Base-by-base conservation (phyloP, 495 filamentous ascomycete species). In the Pyrenula massariospora region DNA sequence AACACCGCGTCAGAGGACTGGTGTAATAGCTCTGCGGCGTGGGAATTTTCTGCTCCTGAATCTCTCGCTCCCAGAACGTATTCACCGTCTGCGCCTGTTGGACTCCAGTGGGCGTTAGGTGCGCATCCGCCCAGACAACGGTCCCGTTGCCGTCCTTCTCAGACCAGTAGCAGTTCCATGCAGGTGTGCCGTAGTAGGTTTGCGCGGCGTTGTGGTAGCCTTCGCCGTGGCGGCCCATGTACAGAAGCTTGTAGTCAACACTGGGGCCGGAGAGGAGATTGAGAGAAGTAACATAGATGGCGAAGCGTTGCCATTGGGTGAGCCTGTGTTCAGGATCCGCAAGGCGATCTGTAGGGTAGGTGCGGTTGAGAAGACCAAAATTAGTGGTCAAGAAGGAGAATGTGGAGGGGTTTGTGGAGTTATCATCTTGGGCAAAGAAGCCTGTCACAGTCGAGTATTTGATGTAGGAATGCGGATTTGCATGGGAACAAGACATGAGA, bases 141-240 rank as follows among this genome's bases (percentile, higher is more conserved):
- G 77, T 84, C 25, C 66, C 73, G 65, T 93, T 88, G 57, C 87
- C 87, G 54, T 84, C 72, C 1, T 84, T 74, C 50, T 78, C 72
- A 50, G 85, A 80, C 82, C 85, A 92, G 71, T 89, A 83, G 68
- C 85, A 88, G 64, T 87, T 79, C 85, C 86, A 88, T 15, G 79
- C 79, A 2, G 74, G 73, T 0, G 80, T 85, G 21, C 86, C 86
- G 58, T 85, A 89, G 60, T 73, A 86, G 2, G 66, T 65, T 62
- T 88, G 77, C 8, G 82, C 82, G 19, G 75, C 76, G 59, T 84
- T 85, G 58, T 89, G 86, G 62, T 75, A 84, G 0, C 85, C 86
- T 61, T 89, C 77, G 1, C 86, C 86, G 59, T 89, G 86, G 22
- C 86, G 78, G 10, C 80, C 86, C 48, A 86, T 63, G 72, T 80